phyloP scores from a whole-genome alignment of 2,329 filamentous ascomycete genomes.

The Alternaria gansuensis region DNA sequence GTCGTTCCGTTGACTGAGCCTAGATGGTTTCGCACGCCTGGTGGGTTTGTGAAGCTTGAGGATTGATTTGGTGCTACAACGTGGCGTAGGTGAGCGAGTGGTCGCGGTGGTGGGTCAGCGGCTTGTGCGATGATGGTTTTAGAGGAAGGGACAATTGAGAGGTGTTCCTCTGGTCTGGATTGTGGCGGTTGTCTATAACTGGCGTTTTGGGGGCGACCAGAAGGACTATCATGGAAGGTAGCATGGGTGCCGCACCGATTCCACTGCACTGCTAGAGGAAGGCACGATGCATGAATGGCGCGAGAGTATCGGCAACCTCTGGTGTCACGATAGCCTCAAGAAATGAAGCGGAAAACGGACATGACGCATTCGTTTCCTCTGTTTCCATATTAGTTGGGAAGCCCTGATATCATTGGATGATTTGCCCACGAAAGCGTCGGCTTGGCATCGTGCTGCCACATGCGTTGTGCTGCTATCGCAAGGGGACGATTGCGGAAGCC shows the following conservation, averaged over 20 bases:
- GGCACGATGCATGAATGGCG: constrained; percentile 12
- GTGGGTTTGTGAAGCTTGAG: constrained; percentile 15
- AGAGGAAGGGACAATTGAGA: constrained; percentile 8
- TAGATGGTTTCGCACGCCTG: constrained; percentile 18
- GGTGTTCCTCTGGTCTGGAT: neutral
- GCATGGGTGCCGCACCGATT: neutral
- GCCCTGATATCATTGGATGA: neutral
- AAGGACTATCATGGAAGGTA: neutral
- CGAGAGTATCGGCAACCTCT: neutral
- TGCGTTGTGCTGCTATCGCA: neutral
- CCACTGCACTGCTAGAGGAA: constrained; percentile 14
- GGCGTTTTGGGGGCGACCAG: neutral
- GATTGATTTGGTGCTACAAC: constrained; percentile 39
- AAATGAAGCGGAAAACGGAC: neutral
- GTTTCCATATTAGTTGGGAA: neutral
- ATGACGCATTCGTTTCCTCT: neutral
- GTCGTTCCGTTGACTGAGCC: constrained; percentile 30
- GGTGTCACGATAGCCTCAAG: neutral
- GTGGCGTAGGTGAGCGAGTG: constrained; percentile 27
- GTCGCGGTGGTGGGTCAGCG: constrained; percentile 24
- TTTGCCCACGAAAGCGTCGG: neutral
- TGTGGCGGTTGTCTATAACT: neutral
- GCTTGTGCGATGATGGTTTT: constrained; percentile 34
- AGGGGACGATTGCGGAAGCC: neutral
- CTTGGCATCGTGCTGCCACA: constrained; percentile 4